Evolutionary conservation across 768 basidiomycete genomes (phyloP).

Genomic region (Hygrophoropsis aurantiaca): DNA sequence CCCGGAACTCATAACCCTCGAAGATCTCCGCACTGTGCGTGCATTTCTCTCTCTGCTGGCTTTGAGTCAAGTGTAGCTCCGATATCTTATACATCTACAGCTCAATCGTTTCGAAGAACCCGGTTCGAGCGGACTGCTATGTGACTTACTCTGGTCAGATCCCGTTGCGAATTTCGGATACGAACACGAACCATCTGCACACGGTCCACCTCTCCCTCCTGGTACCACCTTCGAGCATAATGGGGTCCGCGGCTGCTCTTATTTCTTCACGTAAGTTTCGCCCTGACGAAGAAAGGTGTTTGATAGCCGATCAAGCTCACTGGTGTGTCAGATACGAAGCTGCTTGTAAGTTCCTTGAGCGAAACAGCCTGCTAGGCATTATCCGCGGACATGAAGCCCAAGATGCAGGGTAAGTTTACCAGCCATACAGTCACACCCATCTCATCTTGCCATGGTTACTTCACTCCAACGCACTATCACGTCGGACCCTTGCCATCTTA

Average conservation of each 20-base stretch:
- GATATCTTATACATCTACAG: constrained; percentile 38
- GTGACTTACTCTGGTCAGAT: constrained; percentile 96
- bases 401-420: constrained; percentile 75
- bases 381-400: constrained; percentile 98
- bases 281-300: neutral
- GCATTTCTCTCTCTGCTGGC: neutral
- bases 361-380: constrained; percentile 86
- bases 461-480: neutral
- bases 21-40: constrained; percentile 68
- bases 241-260: constrained; percentile 86
- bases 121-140: constrained; percentile 86
- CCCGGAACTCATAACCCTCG: constrained; percentile 77
- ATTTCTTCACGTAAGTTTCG: constrained; percentile 79
- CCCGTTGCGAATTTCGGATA: constrained; percentile 87
- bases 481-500: neutral
- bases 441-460: no score
- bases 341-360: constrained; percentile 90
- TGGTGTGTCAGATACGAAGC: constrained; percentile 70
- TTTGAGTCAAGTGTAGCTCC: constrained; percentile 4
- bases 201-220: constrained; percentile 52
- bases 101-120: constrained; percentile 93
- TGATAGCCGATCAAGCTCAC: neutral
- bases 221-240: constrained; percentile 78
- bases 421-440: neutral
- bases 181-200: constrained; percentile 57